These are phyloP conservation scores for Fusarium denticulatum DNA, from an alignment of 2,329 filamentous ascomycete species.

Conservation along the genomic window DNA sequence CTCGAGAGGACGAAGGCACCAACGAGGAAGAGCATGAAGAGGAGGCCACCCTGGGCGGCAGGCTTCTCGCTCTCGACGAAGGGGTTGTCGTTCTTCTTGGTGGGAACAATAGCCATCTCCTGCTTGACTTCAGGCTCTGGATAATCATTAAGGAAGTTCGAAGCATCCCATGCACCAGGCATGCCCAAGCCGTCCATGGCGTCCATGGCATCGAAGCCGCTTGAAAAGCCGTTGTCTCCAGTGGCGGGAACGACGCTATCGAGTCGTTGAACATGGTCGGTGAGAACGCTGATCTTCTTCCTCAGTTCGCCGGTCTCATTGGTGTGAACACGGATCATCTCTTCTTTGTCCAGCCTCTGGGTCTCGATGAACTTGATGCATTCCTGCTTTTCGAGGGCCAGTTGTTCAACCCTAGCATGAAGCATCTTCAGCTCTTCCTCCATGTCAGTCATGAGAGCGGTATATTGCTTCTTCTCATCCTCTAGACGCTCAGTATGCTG, in stretches of 20 bases:
- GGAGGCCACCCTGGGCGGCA: conserved; percentile 80
- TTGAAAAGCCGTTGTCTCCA: conserved; percentile 71
- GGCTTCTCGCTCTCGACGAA: conserved; percentile 67
- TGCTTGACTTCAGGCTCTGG: conserved; percentile 69
- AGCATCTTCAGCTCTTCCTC: conserved; percentile 80
- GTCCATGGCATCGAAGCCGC: conserved; percentile 82
- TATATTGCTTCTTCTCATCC: conserved; percentile 94
- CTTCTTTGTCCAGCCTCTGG: conserved; percentile 87
- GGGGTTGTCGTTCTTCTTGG: conserved; percentile 59
- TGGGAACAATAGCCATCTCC: conserved; percentile 63
- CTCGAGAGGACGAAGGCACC: conserved; percentile 96
- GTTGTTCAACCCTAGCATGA: conserved; percentile 75
- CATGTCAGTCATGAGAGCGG: conserved; percentile 77
- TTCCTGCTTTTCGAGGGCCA: conserved; percentile 77
- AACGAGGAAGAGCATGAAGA: conserved; percentile 96
- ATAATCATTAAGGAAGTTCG: conserved; percentile 76
- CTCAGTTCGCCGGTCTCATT: conserved; percentile 90
- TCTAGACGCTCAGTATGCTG: conserved; percentile 96
- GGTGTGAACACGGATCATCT: conserved; percentile 87
- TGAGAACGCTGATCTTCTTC: conserved; percentile 89
- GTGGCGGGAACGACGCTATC: conserved; percentile 65
- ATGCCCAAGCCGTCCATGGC: conserved; percentile 88
- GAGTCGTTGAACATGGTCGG: conserved; percentile 75
- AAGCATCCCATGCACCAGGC: conserved; percentile 83
- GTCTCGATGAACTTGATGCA: conserved; percentile 79